Percentiles rank a stretch among this genome's conserved stretches.
These are phyloP conservation scores for Falciphora oryzae DNA, from an alignment of 2,329 filamentous ascomycete genomes.

Conservation along the genomic window DNA sequence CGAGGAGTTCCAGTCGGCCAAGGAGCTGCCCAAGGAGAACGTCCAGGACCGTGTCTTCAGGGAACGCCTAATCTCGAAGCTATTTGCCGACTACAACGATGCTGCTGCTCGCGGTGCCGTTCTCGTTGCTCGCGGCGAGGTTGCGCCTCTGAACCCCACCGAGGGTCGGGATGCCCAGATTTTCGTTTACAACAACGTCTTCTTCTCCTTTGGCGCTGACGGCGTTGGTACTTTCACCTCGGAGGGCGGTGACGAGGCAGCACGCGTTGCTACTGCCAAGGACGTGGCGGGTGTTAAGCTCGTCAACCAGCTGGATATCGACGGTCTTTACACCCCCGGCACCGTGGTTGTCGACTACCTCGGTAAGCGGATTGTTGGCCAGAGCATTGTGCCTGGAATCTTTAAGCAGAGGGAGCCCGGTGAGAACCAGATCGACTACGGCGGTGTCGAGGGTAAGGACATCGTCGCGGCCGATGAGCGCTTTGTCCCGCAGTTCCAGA, in stretches of 20 bases:
- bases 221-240: conserved; percentile 95
- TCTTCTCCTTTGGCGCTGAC: conserved; percentile 97
- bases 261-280: conserved; percentile 91
- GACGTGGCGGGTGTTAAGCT: conserved; percentile 90
- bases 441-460: conserved; percentile 95
- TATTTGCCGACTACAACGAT: conserved; percentile 97
- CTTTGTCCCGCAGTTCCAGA: conserved; percentile 78
- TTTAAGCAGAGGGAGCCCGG: conserved; percentile 98
- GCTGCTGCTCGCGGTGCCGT: conserved; percentile 89
- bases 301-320: conserved; percentile 95
- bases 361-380: conserved; percentile 92
- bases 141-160: conserved; percentile 90
- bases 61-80: conserved; percentile 87
- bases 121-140: conserved; percentile 85
- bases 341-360: conserved; percentile 96
- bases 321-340: conserved; percentile 88
- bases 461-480: conserved; percentile 85
- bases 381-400: conserved; percentile 97
- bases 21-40: conserved; percentile 86
- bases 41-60: conserved; percentile 96
- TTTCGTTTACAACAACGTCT: conserved; percentile 99
- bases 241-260: conserved; percentile 94
- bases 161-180: conserved; percentile 92
- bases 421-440: conserved; percentile 98
- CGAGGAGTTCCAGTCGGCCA: conserved; percentile 95